phyloP scores from a whole-genome alignment of 257 asterid genomes.

The Cordia subcordata region DNA sequence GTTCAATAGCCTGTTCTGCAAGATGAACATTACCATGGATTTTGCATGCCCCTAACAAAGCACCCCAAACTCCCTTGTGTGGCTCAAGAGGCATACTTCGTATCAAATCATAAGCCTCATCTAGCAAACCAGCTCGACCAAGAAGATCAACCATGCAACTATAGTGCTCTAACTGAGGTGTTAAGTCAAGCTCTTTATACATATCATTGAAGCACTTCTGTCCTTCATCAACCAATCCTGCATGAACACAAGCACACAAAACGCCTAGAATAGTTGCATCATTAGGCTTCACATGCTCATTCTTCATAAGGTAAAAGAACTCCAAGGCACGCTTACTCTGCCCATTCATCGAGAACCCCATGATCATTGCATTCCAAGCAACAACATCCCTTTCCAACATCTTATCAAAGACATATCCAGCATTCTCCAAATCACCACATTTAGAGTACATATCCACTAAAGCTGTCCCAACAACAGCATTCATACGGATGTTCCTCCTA shows the following conservation, averaged over 20 bases:
- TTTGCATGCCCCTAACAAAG: conserved; percentile 23
- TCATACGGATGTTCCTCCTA: conserved; percentile 9
- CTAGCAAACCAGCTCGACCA: conserved; percentile 25
- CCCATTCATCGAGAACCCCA: conserved; percentile 25
- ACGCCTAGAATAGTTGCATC: conserved; percentile 23
- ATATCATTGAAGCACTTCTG: conserved; percentile 13
- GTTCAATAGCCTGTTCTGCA: conserved; percentile 21
- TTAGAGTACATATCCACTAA: conserved; percentile 20
- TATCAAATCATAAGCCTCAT: conserved; percentile 17
- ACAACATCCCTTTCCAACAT: conserved; percentile 18
- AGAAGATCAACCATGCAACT: conserved; percentile 27
- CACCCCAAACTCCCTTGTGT: conserved; percentile 21
- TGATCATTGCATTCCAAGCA: conserved; percentile 25
- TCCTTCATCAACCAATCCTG: conserved; percentile 24
- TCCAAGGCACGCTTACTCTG: conserved; percentile 16
- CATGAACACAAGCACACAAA: conserved; percentile 25
- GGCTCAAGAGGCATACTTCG: conserved; percentile 22
- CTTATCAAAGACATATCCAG: conserved; percentile 13
- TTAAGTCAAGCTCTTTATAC: conserved; percentile 14
- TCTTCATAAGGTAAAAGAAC: conserved; percentile 17
- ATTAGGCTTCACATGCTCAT: conserved; percentile 18
- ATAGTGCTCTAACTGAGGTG: conserved; percentile 25
- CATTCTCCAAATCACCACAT: conserved; percentile 19
- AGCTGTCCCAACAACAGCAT: conserved; percentile 13
- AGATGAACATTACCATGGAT: conserved; percentile 21